Evolutionary conservation across 805 yeast genomes (phyloP), one percentile per base, ranked within the genome.

Genomic region (Myxozyma kluyveri): DNA sequence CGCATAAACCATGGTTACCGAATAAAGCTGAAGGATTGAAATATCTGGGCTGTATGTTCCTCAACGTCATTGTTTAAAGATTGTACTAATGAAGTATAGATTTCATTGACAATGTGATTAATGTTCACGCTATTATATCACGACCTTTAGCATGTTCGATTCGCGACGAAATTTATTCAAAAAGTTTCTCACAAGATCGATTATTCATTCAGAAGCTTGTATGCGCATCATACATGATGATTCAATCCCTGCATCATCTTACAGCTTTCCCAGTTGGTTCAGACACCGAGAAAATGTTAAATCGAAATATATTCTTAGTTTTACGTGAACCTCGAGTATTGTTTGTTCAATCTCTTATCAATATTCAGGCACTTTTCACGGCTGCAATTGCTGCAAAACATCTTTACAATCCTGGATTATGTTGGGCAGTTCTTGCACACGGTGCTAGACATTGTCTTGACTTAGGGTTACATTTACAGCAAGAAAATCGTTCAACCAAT

Each of bases 391-490:
- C 56, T 4, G 56, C 56, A 4, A 45, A 54, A 45, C 57, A 50
- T 23, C 46, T 54, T 7, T 50, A 42, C 36, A 54, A 54, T 37
- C 57, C 57, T 18, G 57, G 57, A 9, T 21, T 54, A 21, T 54
- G 57, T 29, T 54, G 57, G 57, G 44, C 55, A 4, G 50, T 54
- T 29, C 46, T 50, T 4, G 49, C 57, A 10, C 55, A 52, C 38
- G 57, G 55, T 3, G 45, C 49, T 3, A 41, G 57, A 21, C 57
- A 54, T 31, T 54, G 57, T 32, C 46, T 54, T 4, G 57, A 49
- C 33, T 46, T 54, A n/a, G 45, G 49, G 10, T 49, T 54, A 3
- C 44, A 54, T 26, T 27, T 24, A 17, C n/a, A n/a, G n/a, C 50
- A 42, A 17, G 7, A 24, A n/a, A 31, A 36, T n/a, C 36, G 21